Percentiles rank a stretch among this genome's conserved stretches.
phyloP scores from a whole-genome alignment of 148 eudicot species.

The Vaccinium darrowii region DNA sequence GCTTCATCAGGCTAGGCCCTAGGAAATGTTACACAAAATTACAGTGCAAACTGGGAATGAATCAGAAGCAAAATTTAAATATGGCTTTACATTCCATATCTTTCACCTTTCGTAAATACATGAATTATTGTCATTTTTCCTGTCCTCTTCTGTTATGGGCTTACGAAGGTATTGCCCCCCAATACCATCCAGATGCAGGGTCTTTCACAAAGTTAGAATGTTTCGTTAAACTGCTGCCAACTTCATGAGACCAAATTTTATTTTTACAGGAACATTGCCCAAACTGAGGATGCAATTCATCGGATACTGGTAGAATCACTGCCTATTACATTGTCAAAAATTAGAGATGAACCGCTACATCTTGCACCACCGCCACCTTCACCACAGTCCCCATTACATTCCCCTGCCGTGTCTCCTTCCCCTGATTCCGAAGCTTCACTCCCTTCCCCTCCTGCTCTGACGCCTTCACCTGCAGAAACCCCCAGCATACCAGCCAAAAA shows the following conservation, averaged over 20 bases:
- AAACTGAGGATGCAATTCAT: slow-evolving; percentile 16
- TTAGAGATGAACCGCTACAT: background rate
- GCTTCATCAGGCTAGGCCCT: background rate
- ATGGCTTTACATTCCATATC: background rate
- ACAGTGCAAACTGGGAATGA: background rate
- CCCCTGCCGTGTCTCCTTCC: slow-evolving; percentile 30
- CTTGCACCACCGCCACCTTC: background rate
- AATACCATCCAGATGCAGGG: slow-evolving; percentile 11
- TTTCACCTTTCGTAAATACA: background rate
- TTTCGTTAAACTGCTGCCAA: background rate
- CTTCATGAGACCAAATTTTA: slow-evolving; percentile 1
- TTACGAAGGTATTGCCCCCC: background rate
- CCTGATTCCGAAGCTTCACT: slow-evolving; percentile 13
- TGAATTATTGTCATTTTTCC: background rate
- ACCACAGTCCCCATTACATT: background rate
- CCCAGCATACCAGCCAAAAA: background rate
- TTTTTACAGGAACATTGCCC: slow-evolving; percentile 25
- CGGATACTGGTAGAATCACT: slow-evolving; percentile 37
- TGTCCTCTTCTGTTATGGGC: slow-evolving; percentile 5
- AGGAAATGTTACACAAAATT: background rate
- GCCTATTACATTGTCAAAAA: background rate
- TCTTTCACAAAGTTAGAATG: background rate
- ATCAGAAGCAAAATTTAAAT: background rate
- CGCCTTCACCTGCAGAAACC: slow-evolving; percentile 3
- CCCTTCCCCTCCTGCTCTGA: slow-evolving; percentile 19